These are phyloP conservation scores for Metschnikowia peoriensis DNA, from an alignment of 805 yeast species.

Conservation along the genomic window DNA sequence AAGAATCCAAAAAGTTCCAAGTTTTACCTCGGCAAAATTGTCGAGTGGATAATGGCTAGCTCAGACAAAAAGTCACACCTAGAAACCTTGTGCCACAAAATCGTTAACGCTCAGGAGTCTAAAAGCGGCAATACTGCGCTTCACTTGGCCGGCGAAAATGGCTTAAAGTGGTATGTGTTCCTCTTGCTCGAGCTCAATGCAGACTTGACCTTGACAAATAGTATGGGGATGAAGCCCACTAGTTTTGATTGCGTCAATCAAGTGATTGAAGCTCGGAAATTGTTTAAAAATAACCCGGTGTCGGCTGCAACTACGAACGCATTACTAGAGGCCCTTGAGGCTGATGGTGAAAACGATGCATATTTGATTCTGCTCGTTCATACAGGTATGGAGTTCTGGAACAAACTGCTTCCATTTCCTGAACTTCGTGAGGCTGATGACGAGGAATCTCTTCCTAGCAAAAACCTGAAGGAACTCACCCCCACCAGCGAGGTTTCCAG, in stretches of 20 bases:
- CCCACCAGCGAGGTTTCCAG: conserved; percentile 13
- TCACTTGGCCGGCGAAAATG: conserved; percentile 41
- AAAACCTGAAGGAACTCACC: conserved; percentile 1
- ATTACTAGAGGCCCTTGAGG: conserved; percentile 13
- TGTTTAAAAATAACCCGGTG: conserved; percentile 13
- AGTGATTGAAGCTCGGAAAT: conserved; percentile 17
- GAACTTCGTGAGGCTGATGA: conserved; percentile 13
- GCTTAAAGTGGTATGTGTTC: conserved; percentile 37
- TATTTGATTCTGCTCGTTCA: conserved; percentile 34
- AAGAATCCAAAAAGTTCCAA: conserved; percentile 34
- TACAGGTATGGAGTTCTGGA: conserved; percentile 34
- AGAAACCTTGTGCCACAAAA: conserved; percentile 15
- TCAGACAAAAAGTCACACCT: conserved; percentile 20
- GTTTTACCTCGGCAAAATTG: conserved; percentile 34
- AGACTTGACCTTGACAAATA: conserved; percentile 69
- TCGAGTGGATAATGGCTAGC: conserved; percentile 31
- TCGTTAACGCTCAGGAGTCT: conserved; percentile 36
- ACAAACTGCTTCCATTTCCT: conserved; percentile 21
- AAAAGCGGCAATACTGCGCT: conserved; percentile 38
- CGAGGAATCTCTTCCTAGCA: background rate
- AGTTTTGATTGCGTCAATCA: conserved; percentile 76
- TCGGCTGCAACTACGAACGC: conserved; percentile 9
- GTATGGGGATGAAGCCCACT: conserved; percentile 79
- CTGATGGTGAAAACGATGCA: conserved; percentile 19
- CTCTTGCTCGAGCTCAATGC: conserved; percentile 36